A percentile compares a stretch with the other conserved stretches of the same genome.
Conservation (phyloP, 768 basidiomycete species). For the Phlebiopsis flavidoalba region DNA sequence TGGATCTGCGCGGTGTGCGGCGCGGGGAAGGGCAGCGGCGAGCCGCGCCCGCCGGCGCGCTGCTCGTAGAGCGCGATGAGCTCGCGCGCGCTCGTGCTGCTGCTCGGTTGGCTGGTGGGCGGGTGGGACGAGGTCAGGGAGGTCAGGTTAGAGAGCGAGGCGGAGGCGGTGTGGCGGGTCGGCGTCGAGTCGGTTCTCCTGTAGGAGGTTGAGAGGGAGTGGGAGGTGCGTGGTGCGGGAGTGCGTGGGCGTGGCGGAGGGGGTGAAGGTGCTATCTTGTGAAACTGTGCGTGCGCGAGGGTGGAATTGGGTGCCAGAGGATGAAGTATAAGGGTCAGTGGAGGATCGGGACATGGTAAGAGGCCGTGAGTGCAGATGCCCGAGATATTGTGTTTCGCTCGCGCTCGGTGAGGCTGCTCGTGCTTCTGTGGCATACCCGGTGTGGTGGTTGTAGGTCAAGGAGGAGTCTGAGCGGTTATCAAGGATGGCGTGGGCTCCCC, state of each 20-base stretch:
- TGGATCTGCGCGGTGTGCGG: background rate
- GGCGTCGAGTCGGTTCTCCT: background rate
- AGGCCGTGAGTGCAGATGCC: background rate
- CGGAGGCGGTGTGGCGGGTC: background rate
- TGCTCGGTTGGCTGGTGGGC: background rate
- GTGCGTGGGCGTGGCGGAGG: background rate
- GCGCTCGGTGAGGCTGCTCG: background rate
- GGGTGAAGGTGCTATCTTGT: slow-evolving; percentile 1
- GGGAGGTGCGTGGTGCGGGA: background rate
- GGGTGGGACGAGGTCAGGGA: background rate
- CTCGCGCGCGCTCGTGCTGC: background rate
- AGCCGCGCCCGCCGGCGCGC: background rate
- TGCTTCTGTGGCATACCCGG: background rate
- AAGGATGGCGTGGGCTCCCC: slow-evolving; percentile 27
- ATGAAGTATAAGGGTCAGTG: background rate
- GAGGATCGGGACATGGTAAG: background rate
- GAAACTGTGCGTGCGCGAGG: background rate
- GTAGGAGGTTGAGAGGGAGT: background rate
- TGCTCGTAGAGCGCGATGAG: slow-evolving; percentile 10
- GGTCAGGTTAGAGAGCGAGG: background rate
- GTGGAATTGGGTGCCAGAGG: background rate
- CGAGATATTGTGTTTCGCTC: background rate
- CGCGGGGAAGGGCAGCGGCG: background rate
- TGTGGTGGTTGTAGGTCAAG: background rate
- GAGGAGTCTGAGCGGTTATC: background rate